phyloP scores from a whole-genome alignment of 2,329 filamentous ascomycete genomes.

The Trichoderma simmonsii region DNA sequence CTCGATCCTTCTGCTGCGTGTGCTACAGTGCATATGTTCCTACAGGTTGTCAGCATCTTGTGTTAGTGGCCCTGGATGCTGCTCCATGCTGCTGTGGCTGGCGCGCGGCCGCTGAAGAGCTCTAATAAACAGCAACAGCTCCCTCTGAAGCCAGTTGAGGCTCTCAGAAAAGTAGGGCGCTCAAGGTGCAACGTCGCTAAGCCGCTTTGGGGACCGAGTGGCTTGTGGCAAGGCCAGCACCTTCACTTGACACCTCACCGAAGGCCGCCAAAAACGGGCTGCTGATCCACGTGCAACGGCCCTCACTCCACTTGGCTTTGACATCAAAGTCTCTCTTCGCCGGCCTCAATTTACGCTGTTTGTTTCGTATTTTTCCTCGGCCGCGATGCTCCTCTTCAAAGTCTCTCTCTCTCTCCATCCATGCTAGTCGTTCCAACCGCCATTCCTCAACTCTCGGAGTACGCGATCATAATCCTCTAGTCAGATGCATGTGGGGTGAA shows the following conservation, averaged over 20 bases:
- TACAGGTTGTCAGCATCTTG: not conserved
- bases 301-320: conserved; percentile 5
- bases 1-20: not conserved
- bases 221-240: conserved; percentile 1
- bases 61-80: too few species aligned
- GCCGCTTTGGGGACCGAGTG: conserved; percentile 25
- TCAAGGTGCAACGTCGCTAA: conserved; percentile 10
- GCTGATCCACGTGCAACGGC: conserved; percentile 11
- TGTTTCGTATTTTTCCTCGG: not conserved
- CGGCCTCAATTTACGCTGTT: not conserved
- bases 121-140: not conserved
- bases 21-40: not conserved
- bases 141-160: not conserved
- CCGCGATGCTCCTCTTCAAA: not conserved
- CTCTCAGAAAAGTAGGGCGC: not conserved
- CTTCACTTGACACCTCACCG: conserved; percentile 4
- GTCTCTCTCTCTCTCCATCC: not conserved
- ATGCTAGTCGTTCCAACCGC: not conserved
- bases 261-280: conserved; percentile 8
- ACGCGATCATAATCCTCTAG: not conserved
- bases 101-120: not conserved
- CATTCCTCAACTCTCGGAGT: not conserved
- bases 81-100: not conserved
- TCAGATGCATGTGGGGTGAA: conserved; percentile 14
- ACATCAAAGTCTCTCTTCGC: conserved; percentile 1